A percentile compares a stretch with the other conserved stretches of the same genome.
phyloP scores from a whole-genome alignment of 371 early-diverging fungal species.

The Mucor plumbeus region DNA sequence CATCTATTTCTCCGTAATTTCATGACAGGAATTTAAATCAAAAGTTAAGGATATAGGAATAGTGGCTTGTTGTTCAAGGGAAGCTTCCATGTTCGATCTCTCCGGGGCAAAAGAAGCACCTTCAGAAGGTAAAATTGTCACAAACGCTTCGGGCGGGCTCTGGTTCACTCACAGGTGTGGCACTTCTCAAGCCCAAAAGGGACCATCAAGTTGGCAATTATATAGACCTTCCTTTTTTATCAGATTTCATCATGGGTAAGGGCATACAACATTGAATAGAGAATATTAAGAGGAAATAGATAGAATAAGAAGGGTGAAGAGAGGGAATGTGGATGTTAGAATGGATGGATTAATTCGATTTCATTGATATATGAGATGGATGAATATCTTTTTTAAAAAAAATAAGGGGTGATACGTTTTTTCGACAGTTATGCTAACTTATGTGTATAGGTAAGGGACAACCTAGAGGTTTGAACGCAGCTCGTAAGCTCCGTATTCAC shows the following conservation, averaged over 20 bases:
- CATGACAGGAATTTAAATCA: no score
- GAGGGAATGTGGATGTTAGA: neutral
- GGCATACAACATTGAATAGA: slow-evolving; percentile 4
- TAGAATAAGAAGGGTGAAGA: neutral
- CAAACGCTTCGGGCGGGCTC: slow-evolving; percentile 5
- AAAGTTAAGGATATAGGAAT: no score
- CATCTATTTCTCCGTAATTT: no score
- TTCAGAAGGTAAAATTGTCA: neutral
- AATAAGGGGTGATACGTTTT: neutral
- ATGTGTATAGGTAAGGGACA: slow-evolving; percentile 80
- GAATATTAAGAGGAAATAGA: neutral
- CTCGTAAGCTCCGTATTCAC: slow-evolving; percentile 97
- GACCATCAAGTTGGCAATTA: slow-evolving; percentile 26
- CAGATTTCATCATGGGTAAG: slow-evolving; percentile 40
- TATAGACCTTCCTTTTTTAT: slow-evolving; percentile 37
- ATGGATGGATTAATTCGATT: slow-evolving; percentile 21
- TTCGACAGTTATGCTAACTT: neutral
- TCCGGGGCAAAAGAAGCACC: neutral
- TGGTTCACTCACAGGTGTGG: neutral
- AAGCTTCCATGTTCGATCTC: neutral
- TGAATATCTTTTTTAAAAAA: neutral
- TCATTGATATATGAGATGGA: neutral
- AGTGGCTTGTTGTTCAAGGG: slow-evolving; percentile 1
- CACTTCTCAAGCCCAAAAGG: slow-evolving; percentile 24
- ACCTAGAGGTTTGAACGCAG: slow-evolving; percentile 98